phyloP scores from a whole-genome alignment of 2,329 filamentous ascomycete species.

The Nigrograna mackinnonii region DNA sequence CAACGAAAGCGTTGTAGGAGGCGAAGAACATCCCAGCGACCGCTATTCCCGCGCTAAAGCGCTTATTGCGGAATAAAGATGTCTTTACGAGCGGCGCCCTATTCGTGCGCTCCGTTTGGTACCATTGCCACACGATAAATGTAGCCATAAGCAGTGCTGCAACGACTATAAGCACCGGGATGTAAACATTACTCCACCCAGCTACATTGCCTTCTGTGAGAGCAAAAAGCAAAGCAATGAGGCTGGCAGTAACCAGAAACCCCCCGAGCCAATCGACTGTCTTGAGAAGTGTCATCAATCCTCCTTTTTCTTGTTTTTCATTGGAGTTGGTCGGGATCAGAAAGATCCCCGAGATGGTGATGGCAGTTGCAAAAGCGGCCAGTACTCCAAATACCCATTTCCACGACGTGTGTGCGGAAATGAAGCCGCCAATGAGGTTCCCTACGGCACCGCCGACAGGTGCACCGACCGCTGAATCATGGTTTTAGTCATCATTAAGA shows the following conservation, averaged over 20 bases:
- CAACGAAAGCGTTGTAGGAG: constrained; percentile 65
- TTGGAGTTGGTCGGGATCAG: constrained; percentile 57
- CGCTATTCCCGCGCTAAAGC: constrained; percentile 63
- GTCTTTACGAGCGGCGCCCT: not conserved
- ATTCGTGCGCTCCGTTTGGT: not conserved
- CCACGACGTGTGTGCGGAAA: constrained; percentile 48
- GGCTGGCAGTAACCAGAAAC: constrained; percentile 60
- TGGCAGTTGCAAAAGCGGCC: constrained; percentile 59
- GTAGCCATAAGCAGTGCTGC: constrained; percentile 54
- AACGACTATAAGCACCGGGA: constrained; percentile 60
- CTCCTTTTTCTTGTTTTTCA: constrained; percentile 7
- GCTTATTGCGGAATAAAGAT: constrained; percentile 20
- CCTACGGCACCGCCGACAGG: not conserved
- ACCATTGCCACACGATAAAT: not conserved
- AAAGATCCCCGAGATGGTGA: constrained; percentile 59
- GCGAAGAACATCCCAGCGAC: constrained; percentile 68
- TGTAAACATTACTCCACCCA: constrained; percentile 65
- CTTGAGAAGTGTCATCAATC: constrained; percentile 28
- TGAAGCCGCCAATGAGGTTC: constrained; percentile 1
- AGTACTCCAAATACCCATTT: constrained; percentile 68
- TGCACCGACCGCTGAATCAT: not conserved
- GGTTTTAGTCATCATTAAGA: not conserved
- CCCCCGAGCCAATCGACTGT: constrained; percentile 68
- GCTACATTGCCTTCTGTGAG: constrained; percentile 69
- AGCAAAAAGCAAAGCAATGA: constrained; percentile 65